Base-by-base conservation (phyloP, 805 yeast genomes). In the Aciculoconidium aculeatum region DNA sequence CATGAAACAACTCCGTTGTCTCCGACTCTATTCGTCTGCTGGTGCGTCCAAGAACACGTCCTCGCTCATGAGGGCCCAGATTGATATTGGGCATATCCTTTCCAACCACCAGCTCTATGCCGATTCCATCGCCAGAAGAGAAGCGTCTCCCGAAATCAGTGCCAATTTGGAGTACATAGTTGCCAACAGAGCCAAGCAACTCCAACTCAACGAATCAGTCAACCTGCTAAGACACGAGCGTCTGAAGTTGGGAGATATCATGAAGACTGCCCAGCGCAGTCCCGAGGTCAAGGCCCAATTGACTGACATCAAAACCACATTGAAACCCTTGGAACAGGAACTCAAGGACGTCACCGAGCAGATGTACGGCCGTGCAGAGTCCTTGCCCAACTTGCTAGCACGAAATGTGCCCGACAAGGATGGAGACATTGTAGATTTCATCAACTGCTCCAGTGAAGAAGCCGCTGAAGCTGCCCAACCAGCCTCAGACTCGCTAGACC, bases 301-400 rank as follows among this genome's bases (percentile, higher is more conserved):
- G 6, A 30, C 37, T 15, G 44, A 39, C 3, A 39, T 52, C 16
- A 62, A 64, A 35, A 14, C 30, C 3, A 36, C 40, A 16, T 35
- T 61, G n/a, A 45, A 49, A 23, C 42, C 41, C 0, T 31, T 61
- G 11, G 67, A 61, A 27, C 24, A 32, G 4, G 35, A 45, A 27
- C 39, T 45, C 4, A 40, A 42, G 4, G 30, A 15, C 1, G 35
- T 67, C 3, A 66, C 73, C 11, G 48, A 55, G 5, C 42, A 49
- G 3, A 50, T 79, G 0, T 49, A 52, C 19, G 34, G 45, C 0
- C 51, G 55, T 9, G 71, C 73, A 1, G 75, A 71, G 7, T 48
- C 61, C 0, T 53, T 83, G n/a, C 94, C 94, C 0, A 83, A 82
- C 44, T 47, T 69, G 13, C 52, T 81, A 0, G 75, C 74, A 34